These are phyloP conservation scores for Hericium erinaceus DNA, from an alignment of 768 basidiomycete genomes.

Conservation along the genomic window DNA sequence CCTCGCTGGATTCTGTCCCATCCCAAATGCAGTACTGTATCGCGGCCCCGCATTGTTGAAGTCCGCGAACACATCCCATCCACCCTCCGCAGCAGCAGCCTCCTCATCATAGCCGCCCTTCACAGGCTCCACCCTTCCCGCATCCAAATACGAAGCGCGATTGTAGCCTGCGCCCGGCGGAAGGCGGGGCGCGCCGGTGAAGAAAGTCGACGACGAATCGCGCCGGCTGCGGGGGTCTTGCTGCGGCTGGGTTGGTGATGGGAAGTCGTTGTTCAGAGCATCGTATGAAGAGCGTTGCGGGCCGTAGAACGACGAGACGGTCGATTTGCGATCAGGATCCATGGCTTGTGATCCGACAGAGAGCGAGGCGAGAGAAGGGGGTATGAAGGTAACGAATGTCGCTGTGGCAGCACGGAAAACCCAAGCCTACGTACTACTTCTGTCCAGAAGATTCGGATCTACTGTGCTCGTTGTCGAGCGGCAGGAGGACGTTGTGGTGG, in stretches of 20 bases:
- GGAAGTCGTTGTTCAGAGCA: constrained; percentile 46
- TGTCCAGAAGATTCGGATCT: too few relatives aligned
- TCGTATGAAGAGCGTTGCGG: constrained; percentile 53
- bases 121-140: constrained; percentile 66
- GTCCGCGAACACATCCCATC: constrained; percentile 81
- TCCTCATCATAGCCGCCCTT: constrained; percentile 75
- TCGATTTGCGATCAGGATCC: constrained; percentile 74
- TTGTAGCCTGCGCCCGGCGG: constrained; percentile 66
- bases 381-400: too few relatives aligned
- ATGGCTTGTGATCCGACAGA: constrained; percentile 24
- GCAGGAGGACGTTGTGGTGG: too few relatives aligned
- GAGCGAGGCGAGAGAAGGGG: too few relatives aligned
- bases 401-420: too few relatives aligned
- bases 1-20: constrained; percentile 32
- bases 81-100: constrained; percentile 28
- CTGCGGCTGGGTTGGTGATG: constrained; percentile 18
- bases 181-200: constrained; percentile 23
- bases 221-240: constrained; percentile 35
- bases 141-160: constrained; percentile 53
- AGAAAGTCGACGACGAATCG: constrained; percentile 70
- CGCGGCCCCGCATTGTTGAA: constrained; percentile 81
- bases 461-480: too few relatives aligned
- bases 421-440: too few relatives aligned
- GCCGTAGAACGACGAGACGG: constrained; percentile 74
- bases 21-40: constrained; percentile 58